These are phyloP conservation scores for Alternaria conjuncta DNA, from an alignment of 2,329 filamentous ascomycete genomes.

Conservation along the genomic window DNA sequence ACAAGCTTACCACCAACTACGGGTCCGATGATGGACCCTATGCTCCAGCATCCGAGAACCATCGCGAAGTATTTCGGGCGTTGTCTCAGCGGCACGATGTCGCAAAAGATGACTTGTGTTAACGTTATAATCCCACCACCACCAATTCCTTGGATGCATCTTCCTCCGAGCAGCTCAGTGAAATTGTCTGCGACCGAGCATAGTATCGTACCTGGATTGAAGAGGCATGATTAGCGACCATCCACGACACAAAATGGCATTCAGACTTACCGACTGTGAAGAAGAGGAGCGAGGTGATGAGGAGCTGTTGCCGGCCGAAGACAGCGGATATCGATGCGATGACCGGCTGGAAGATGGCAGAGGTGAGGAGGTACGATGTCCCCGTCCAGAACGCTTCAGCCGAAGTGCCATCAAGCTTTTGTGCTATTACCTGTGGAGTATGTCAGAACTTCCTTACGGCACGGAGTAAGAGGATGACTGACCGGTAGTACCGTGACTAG, in stretches of 20 bases:
- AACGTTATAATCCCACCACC: slow-evolving; percentile 51
- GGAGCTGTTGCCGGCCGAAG: slow-evolving; percentile 58
- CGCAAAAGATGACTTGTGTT: slow-evolving; percentile 53
- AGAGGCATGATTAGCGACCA: not conserved
- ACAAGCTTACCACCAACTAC: slow-evolving; percentile 59
- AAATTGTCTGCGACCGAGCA: slow-evolving; percentile 49
- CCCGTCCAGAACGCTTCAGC: slow-evolving; percentile 72
- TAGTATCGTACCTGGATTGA: slow-evolving; percentile 44
- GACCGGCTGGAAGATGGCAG: slow-evolving; percentile 65
- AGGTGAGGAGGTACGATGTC: slow-evolving; percentile 71
- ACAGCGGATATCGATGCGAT: slow-evolving; percentile 51
- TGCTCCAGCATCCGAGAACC: slow-evolving; percentile 55
- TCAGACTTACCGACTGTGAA: slow-evolving; percentile 51
- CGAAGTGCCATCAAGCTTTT: slow-evolving; percentile 29
- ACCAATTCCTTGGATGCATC: slow-evolving; percentile 48
- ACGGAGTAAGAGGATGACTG: not conserved
- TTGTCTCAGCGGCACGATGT: slow-evolving; percentile 52
- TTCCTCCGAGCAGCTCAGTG: slow-evolving; percentile 42
- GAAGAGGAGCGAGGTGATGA: slow-evolving; percentile 49
- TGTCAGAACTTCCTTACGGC: not conserved
- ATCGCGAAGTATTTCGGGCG: slow-evolving; percentile 53
- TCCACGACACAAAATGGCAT: not conserved
- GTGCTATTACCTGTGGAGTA: slow-evolving; percentile 27
- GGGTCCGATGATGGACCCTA: slow-evolving; percentile 62
- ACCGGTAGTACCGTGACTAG: slow-evolving; percentile 39